Base-by-base conservation (phyloP, 129 eudicot genomes). In the Chrysanthemum makinoi region DNA sequence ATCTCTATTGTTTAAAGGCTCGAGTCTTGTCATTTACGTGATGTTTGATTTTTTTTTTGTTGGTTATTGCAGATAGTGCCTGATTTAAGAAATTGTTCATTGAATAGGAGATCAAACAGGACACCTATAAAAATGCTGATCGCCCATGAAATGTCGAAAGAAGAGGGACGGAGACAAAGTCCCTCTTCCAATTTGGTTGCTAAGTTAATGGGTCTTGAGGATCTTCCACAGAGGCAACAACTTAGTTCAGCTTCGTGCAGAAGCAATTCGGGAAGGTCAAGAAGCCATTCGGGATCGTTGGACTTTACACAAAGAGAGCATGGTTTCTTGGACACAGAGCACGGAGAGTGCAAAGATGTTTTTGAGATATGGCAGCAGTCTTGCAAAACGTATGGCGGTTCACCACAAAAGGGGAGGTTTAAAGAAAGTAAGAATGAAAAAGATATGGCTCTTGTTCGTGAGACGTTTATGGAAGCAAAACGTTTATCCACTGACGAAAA, bases 201-300 rank as follows among this genome's bases (percentile, higher is more conserved):
- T 18, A 95, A 83, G 76, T 79, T 95, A 73, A 95, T 95, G 99
- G 99, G 99, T 51, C 99, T 95, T 51, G 99, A 95, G 62, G 60
- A 85, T 62, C 81, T 95, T 78, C 96, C 97, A 15, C 78, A 61
- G 15, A 10, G 55, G 4, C 83, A 66, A 54, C 86, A 87, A 50
- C 81, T 82, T 50, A 82, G 80, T 71, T 71, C 82, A 7, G 82
- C 83, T 50, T 78, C 83, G 17, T 79, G 78, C 77, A 87, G 90
- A 80, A 83, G 74, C 79, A 86, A 76, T 65, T 73, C 56, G 13
- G 79, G 82, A 75, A 75, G 84, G 61, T 80, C 99, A 48, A 86
- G 86, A 54, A 78, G 82, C 72, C 90, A 79, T 82, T 87, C 95
- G 2, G 83, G 78, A 64, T 73, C 92, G 12, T 16, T 80, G 59